phyloP scores from a whole-genome alignment of 2,329 filamentous ascomycete genomes.

The Neonectria faginata region DNA sequence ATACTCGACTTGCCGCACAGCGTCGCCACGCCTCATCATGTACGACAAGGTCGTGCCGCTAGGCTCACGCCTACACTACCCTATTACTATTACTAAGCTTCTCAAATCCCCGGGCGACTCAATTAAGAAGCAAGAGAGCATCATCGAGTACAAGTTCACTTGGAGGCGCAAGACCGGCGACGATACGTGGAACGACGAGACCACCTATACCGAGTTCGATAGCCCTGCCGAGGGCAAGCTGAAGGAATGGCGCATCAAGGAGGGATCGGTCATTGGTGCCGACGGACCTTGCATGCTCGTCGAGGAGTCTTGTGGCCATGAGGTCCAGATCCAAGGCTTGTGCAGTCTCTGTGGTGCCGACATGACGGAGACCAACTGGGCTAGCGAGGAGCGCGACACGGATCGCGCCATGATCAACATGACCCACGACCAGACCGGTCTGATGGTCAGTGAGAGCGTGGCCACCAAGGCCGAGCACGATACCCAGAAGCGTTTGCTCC shows the following conservation, averaged over 20 bases:
- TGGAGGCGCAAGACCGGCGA: slow-evolving; percentile 83
- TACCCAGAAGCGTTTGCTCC: slow-evolving; percentile 83
- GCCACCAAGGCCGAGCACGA: slow-evolving; percentile 87
- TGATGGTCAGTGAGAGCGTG: slow-evolving; percentile 86
- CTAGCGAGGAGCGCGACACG: slow-evolving; percentile 81
- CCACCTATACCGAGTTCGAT: slow-evolving; percentile 81
- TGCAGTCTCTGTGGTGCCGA: slow-evolving; percentile 95
- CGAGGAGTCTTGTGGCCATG: slow-evolving; percentile 91
- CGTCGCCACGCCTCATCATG: slow-evolving; percentile 42
- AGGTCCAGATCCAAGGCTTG: slow-evolving; percentile 89
- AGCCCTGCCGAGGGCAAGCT: slow-evolving; percentile 86
- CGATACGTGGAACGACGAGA: slow-evolving; percentile 69
- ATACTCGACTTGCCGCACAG: slow-evolving; percentile 10
- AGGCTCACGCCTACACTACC: slow-evolving; percentile 82
- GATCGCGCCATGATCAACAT: slow-evolving; percentile 93
- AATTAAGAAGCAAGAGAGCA: slow-evolving; percentile 79
- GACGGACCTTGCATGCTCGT: slow-evolving; percentile 77
- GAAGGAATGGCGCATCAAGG: slow-evolving; percentile 78
- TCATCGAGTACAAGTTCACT: slow-evolving; percentile 90
- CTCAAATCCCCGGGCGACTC: slow-evolving; percentile 80
- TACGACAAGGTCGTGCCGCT: slow-evolving; percentile 60
- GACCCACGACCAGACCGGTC: slow-evolving; percentile 88
- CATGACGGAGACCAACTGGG: slow-evolving; percentile 92
- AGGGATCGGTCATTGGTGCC: slow-evolving; percentile 71
- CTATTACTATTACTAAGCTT: slow-evolving; percentile 90